phyloP scores from a whole-genome alignment of 2,329 filamentous ascomycete species.

The Huntiella moniliformis region DNA sequence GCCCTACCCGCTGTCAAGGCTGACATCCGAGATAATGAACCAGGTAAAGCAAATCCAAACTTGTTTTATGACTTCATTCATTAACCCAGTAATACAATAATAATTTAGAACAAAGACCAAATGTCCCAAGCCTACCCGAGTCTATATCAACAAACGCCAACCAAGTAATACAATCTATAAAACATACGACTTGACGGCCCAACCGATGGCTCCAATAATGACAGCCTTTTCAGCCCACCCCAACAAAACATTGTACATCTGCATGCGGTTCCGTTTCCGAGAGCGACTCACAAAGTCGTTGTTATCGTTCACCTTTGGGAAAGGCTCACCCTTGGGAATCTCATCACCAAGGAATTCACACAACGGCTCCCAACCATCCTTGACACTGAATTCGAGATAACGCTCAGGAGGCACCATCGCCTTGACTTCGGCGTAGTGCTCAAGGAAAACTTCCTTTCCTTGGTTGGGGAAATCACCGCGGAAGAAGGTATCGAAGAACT shows the following conservation, averaged over 20 bases:
- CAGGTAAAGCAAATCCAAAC: no score
- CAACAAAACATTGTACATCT: conserved; percentile 19
- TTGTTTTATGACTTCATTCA: no score
- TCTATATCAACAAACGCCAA: no score
- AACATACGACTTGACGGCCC: not conserved
- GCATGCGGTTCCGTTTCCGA: conserved; percentile 18
- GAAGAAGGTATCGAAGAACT: conserved; percentile 52
- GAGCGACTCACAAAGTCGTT: conserved; percentile 20
- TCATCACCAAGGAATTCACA: conserved; percentile 21
- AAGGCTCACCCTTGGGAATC: conserved; percentile 17
- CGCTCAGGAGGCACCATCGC: conserved; percentile 16
- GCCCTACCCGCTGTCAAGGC: no score
- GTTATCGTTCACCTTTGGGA: conserved; percentile 22
- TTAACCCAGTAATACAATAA: no score
- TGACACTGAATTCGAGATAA: conserved; percentile 19
- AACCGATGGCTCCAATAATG: not conserved
- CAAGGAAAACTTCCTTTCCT: conserved; percentile 42
- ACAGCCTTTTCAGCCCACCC: conserved; percentile 12
- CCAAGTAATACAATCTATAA: not conserved
- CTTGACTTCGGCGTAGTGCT: conserved; percentile 21
- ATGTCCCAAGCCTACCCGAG: no score
- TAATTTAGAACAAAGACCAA: no score
- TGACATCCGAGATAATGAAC: no score
- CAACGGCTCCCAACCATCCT: conserved; percentile 22
- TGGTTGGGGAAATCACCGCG: conserved; percentile 45